Conservation (phyloP, 371 early-diverging fungal species). For the Rhizopus sp. region DNA sequence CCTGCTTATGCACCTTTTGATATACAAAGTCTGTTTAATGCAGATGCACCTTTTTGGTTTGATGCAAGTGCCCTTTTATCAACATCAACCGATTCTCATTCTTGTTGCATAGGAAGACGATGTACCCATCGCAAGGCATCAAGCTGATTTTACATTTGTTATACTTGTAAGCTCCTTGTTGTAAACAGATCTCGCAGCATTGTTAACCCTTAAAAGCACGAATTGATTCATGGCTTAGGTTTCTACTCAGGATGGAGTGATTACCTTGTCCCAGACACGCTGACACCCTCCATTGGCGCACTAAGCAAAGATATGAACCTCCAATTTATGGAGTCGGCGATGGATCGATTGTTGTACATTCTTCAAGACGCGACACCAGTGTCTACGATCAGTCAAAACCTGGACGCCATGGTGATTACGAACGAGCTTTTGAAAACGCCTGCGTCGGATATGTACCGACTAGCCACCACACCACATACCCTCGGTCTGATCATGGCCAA, state of each 20-base stretch:
- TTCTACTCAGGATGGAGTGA: conserved; percentile 55
- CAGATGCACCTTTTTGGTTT: conserved; percentile 54
- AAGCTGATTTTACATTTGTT: conserved; percentile 62
- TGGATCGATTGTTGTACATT: conserved; percentile 16
- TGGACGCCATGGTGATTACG: no score
- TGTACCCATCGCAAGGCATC: conserved; percentile 34
- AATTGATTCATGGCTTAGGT: conserved; percentile 67
- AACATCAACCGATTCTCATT: no score
- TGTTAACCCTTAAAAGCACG: conserved; percentile 38
- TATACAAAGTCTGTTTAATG: conserved; percentile 62
- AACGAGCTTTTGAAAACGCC: conserved; percentile 9
- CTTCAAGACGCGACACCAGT: background rate
- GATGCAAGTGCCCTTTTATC: conserved; percentile 12
- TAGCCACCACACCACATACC: conserved; percentile 12
- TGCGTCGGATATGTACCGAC: conserved; percentile 16
- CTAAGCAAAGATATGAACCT: conserved; percentile 9
- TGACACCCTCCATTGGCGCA: conserved; percentile 8
- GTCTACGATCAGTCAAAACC: background rate
- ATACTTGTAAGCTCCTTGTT: conserved; percentile 24
- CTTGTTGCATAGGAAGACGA: conserved; percentile 30
- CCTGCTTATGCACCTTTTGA: conserved; percentile 42
- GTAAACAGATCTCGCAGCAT: background rate
- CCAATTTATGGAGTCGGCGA: conserved; percentile 23
- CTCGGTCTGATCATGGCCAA: conserved; percentile 12
- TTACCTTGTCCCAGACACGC: conserved; percentile 13